Evolutionary conservation across 192 early-diverging fungal genomes (phyloP).

Genomic region (Dissophora ornata): DNA sequence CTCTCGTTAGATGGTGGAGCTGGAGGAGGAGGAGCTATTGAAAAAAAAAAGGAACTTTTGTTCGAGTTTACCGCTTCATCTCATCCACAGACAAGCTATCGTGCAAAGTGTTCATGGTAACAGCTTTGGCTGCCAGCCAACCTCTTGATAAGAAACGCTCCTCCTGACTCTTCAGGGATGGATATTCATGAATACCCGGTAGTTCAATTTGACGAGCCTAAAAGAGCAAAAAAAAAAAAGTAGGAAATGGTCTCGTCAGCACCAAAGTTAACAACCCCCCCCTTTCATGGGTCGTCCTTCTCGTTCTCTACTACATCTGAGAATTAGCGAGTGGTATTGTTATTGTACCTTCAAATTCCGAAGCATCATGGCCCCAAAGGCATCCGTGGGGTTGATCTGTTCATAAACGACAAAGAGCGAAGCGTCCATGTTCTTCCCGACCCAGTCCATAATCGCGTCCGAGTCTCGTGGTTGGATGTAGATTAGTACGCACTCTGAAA

Average conservation of each 20-base stretch:
- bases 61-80: conserved; percentile 57
- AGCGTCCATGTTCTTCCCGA: conserved; percentile 58
- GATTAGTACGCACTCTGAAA: conserved; percentile 95
- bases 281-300: too few relatives aligned
- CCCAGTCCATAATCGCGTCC: conserved; percentile 78
- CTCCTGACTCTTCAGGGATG: conserved; percentile 76
- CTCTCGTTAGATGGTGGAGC: too few relatives aligned
- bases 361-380: conserved; percentile 94
- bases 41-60: not conserved
- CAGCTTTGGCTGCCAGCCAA: conserved; percentile 67
- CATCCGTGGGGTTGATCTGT: conserved; percentile 89
- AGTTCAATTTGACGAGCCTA: conserved; percentile 80
- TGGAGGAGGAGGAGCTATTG: not conserved
- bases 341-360: conserved; percentile 75
- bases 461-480: conserved; percentile 81
- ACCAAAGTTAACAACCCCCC: not conserved
- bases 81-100: conserved; percentile 46
- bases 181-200: conserved; percentile 78
- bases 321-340: too few relatives aligned
- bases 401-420: conserved; percentile 87
- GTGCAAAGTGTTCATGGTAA: conserved; percentile 73
- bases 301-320: too few relatives aligned
- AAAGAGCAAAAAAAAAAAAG: too few relatives aligned
- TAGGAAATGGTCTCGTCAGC: not conserved
- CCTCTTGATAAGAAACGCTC: conserved; percentile 72